Evolutionary conservation across 176 grass and related monocot species (phyloP).

Genomic region (Oryza meyeriana): DNA sequence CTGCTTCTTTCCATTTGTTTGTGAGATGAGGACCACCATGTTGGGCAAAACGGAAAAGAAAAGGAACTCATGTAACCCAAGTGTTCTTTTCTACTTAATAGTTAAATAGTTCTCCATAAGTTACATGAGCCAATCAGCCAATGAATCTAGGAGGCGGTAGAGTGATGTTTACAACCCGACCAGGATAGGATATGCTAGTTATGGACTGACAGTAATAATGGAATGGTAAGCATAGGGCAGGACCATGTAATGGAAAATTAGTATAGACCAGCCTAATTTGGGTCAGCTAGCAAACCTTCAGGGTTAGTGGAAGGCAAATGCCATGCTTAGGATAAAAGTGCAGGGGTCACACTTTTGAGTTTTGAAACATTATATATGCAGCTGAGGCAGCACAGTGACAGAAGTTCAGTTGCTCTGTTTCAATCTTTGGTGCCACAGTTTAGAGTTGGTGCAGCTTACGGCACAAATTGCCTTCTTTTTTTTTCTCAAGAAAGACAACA

Average conservation of each 20-base stretch:
- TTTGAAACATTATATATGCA: not conserved
- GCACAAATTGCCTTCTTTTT: not conserved
- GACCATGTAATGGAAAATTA: slow-evolving; percentile 22
- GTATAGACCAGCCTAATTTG: not conserved
- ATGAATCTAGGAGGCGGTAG: slow-evolving; percentile 23
- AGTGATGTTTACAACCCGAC: slow-evolving; percentile 12
- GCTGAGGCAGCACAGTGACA: slow-evolving; percentile 32
- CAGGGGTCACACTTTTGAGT: slow-evolving; percentile 20
- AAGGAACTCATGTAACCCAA: not conserved
- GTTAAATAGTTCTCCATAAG: not conserved
- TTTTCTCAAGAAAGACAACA: not conserved
- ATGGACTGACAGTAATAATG: slow-evolving; percentile 10
- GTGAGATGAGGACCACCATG: slow-evolving; percentile 15
- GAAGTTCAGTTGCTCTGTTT: slow-evolving; percentile 39
- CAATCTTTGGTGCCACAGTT: slow-evolving; percentile 2
- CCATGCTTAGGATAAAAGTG: slow-evolving; percentile 30
- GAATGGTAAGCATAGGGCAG: slow-evolving; percentile 9
- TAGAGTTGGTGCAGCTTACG: slow-evolving; percentile 10
- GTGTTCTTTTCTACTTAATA: not conserved
- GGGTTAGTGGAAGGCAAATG: slow-evolving; percentile 42
- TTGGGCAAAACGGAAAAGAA: not conserved
- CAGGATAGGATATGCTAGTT: slow-evolving; percentile 27
- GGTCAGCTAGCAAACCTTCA: slow-evolving; percentile 15
- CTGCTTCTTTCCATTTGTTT: not conserved
- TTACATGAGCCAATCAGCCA: slow-evolving; percentile 22